These are phyloP conservation scores for Microcos paniculata DNA, from an alignment of 345 rosid species.

Conservation along the genomic window DNA sequence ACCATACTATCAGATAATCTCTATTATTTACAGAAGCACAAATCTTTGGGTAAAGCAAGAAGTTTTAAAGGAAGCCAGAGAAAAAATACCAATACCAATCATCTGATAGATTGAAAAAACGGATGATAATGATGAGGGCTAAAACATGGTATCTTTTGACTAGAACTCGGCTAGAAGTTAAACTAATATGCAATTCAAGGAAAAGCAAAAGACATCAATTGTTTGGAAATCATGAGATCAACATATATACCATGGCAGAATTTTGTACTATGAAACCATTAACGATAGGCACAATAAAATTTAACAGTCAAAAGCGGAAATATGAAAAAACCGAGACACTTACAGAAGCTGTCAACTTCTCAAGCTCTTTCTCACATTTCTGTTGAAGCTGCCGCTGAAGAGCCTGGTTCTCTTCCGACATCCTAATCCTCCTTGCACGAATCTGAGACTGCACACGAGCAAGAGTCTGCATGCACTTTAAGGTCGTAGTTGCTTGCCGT, in stretches of 20 bases:
- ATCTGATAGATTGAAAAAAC: not conserved
- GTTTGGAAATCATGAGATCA: not conserved
- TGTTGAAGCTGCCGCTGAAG: slow-evolving; percentile 63
- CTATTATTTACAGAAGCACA: not conserved
- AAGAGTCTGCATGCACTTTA: slow-evolving; percentile 88
- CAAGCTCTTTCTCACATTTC: slow-evolving; percentile 46
- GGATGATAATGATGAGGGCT: not conserved
- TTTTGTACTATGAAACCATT: not conserved
- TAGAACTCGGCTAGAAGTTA: not conserved
- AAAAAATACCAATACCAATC: not conserved
- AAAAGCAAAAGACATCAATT: not conserved
- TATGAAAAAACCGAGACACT: slow-evolving; percentile 16
- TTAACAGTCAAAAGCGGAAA: not conserved
- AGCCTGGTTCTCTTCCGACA: slow-evolving; percentile 81
- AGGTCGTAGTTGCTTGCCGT: slow-evolving; percentile 76
- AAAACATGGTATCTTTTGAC: too few relatives aligned
- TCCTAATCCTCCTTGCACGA: slow-evolving; percentile 66
- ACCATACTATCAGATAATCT: not conserved
- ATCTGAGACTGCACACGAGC: slow-evolving; percentile 78
- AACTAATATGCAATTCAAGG: not conserved
- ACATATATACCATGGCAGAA: not conserved
- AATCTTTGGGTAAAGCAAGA: not conserved
- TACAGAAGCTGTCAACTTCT: slow-evolving; percentile 48
- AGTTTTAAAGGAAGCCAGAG: not conserved
- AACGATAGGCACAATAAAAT: too few relatives aligned